Percentiles rank a stretch among this genome's conserved stretches.
Conservation (phyloP, 2,329 filamentous ascomycete species). For the Setomelanomma holmii region DNA sequence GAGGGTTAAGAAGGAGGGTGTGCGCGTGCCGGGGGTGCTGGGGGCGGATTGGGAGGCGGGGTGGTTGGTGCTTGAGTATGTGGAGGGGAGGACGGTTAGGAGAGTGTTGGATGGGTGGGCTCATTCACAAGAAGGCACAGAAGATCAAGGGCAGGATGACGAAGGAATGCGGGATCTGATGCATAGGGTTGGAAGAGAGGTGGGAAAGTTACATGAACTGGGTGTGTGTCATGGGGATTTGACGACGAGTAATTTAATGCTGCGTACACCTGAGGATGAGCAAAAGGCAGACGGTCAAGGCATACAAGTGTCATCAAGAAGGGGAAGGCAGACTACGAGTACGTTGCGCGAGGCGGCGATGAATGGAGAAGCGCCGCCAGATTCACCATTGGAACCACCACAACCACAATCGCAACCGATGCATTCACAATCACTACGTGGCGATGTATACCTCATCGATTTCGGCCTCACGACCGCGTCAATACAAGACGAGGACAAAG, state of each 20-base stretch:
- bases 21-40: conserved; percentile 82
- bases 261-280: conserved; percentile 49
- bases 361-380: conserved; percentile 13
- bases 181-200: conserved; percentile 71
- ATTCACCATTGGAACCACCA: background rate
- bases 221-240: conserved; percentile 94
- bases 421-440: conserved; percentile 61
- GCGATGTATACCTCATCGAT: conserved; percentile 89
- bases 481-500: conserved; percentile 86
- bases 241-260: conserved; percentile 97
- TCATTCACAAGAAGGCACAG: conserved; percentile 29
- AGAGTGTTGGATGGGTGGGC: conserved; percentile 73
- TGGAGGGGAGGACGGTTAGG: conserved; percentile 72
- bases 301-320: background rate
- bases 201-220: conserved; percentile 79
- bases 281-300: background rate
- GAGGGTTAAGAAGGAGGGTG: conserved; percentile 78
- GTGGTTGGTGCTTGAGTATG: conserved; percentile 62
- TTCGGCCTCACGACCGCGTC: conserved; percentile 88
- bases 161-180: conserved; percentile 62
- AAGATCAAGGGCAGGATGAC: conserved; percentile 27
- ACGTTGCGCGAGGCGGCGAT: conserved; percentile 34
- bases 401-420: conserved; percentile 6
- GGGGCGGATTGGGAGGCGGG: conserved; percentile 67
- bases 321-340: conserved; percentile 28